Evolutionary conservation across 306 rosid species (phyloP), one percentile per base, ranked within the genome.

Genomic region (Nissolia schottii): DNA sequence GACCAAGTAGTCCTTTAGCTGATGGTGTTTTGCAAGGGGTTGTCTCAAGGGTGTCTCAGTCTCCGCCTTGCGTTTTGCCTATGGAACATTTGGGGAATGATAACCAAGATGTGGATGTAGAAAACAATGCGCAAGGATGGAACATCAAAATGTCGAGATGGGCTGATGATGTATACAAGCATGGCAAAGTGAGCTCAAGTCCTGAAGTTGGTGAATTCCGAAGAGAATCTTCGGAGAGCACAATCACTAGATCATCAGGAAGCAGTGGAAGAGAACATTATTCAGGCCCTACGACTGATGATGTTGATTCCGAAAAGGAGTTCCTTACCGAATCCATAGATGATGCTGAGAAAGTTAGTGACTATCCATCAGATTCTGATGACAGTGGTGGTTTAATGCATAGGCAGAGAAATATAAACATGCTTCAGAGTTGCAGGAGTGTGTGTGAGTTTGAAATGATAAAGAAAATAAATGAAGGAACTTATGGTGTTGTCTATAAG

Each of bases 401-500:
- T 4, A 55, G 14, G 37, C 84, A 60, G 46, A 71, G 87, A 75
- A 75, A 61, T 62, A 73, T 80, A 41, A 88, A 88, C 83, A 91
- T 87, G 96, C 88, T 87, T 51, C 90, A 83, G 76, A 67, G 89
- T 74, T 89, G 96, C 77, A 78, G 96, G 81, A 88, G 85, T 56
- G 93, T 91, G 60, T 82, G 74, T 0, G 97, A 89, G 75, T 95
- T 81, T 84, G 96, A 90, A 68, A 91, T 81, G 83, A 81, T 93
- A 63, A 90, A 87, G 81, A 90, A 93, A 81, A 90, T 93, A 60
- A 87, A 84, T 62, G 99, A 95, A 84, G 99, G 99, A 53, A 95
- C 99, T 35, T 95, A 95, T 51, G 97, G 99, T 27, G 85, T 95
- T 85, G 99, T 95, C 48, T 95, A 84, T 66, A 91, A 86, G 85